Evolutionary conservation across 2,329 filamentous ascomycete genomes (phyloP).

Genomic region (Aspergillus thermomutatus): DNA sequence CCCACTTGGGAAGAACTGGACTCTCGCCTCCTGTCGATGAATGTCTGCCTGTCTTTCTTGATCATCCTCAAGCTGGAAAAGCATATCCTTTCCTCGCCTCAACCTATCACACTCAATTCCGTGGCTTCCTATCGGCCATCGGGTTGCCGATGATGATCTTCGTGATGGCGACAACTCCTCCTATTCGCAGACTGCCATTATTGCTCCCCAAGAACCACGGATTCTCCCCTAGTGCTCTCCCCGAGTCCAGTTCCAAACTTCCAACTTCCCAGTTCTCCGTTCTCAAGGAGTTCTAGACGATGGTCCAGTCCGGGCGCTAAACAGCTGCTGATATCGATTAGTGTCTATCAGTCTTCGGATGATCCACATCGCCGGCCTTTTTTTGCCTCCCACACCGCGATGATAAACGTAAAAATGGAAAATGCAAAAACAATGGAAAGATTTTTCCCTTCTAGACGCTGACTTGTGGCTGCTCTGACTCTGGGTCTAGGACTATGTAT

Average conservation of each 20-base stretch:
- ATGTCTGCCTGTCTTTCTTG: background rate
- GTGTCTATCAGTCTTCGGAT: no score
- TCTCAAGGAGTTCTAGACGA: background rate
- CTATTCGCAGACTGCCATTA: slow-evolving; percentile 2
- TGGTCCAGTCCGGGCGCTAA: slow-evolving; percentile 19
- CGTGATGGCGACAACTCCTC: background rate
- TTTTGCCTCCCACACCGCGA: background rate
- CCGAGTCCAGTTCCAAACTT: background rate
- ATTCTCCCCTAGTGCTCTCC: background rate
- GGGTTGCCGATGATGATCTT: slow-evolving; percentile 8
- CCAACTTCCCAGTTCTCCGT: slow-evolving; percentile 3
- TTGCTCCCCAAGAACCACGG: background rate
- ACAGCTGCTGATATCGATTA: no score
- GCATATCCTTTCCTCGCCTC: slow-evolving; percentile 4
- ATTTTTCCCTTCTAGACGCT: background rate
- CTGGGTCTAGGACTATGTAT: background rate
- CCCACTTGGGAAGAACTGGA: background rate
- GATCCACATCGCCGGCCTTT: no score
- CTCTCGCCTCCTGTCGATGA: slow-evolving; percentile 2
- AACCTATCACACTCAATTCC: background rate
- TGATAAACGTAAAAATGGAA: slow-evolving; percentile 1
- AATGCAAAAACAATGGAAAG: background rate
- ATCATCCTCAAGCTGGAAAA: no score
- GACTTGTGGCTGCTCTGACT: background rate
- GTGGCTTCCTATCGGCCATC: slow-evolving; percentile 2